phyloP scores from a whole-genome alignment of 306 rosid genomes.

The Ochetophila trinervis region DNA sequence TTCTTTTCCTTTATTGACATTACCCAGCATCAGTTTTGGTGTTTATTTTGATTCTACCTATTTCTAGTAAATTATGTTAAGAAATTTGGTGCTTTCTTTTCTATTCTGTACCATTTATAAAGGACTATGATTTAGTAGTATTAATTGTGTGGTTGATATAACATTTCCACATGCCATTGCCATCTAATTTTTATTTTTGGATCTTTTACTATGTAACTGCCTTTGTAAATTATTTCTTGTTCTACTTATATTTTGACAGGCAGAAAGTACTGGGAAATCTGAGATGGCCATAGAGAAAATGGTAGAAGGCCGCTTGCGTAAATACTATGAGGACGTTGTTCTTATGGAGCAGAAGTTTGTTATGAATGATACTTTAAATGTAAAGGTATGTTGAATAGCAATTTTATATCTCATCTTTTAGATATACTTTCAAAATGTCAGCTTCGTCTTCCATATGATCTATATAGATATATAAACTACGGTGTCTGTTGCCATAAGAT shows the following conservation, averaged over 20 bases:
- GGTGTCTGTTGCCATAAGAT: background rate
- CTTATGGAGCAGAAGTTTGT: constrained; percentile 87
- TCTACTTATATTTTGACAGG: constrained; percentile 39
- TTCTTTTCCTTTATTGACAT: too few relatives aligned
- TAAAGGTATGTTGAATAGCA: constrained; percentile 53
- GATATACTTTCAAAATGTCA: background rate
- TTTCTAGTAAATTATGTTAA: too few relatives aligned
- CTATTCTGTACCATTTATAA: too few relatives aligned
- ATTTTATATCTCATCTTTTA: background rate
- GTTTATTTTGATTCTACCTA: too few relatives aligned
- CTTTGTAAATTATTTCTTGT: background rate
- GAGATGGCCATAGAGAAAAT: constrained; percentile 88
- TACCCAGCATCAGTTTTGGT: too few relatives aligned
- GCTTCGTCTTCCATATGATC: too few relatives aligned
- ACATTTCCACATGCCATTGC: too few relatives aligned
- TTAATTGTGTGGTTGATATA: too few relatives aligned
- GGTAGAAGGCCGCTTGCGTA: constrained; percentile 91
- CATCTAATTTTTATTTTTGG: background rate
- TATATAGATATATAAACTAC: too few relatives aligned
- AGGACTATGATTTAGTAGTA: too few relatives aligned
- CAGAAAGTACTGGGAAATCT: constrained; percentile 76
- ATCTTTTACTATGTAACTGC: background rate
- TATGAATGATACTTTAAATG: constrained; percentile 55
- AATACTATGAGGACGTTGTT: constrained; percentile 88
- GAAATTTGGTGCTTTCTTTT: too few relatives aligned